Conservation (phyloP, 176 grass and related monocot genomes). For the Oryza meridionalis region DNA sequence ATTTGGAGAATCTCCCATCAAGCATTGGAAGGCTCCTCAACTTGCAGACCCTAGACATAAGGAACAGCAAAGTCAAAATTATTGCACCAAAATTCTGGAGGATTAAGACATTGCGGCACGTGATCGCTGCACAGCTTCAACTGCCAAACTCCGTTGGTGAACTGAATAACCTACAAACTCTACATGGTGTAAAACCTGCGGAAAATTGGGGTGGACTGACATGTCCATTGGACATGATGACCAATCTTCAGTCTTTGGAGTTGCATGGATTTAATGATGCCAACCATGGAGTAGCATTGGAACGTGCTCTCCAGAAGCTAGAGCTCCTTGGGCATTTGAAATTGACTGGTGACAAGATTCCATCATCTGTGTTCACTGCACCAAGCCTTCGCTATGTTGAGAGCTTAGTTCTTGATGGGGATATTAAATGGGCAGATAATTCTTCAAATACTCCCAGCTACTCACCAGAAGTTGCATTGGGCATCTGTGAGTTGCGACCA, state of each 20-base stretch:
- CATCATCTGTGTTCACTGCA: conserved; percentile 13
- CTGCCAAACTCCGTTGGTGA: neutral
- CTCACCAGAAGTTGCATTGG: no score
- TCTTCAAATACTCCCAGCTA: no score
- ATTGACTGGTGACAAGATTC: neutral
- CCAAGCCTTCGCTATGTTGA: neutral
- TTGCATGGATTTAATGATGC: neutral
- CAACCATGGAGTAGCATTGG: neutral
- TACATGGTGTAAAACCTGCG: neutral
- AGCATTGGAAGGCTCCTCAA: conserved; percentile 26
- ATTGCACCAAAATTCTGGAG: conserved; percentile 22
- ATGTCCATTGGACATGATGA: conserved; percentile 4
- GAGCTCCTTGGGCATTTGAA: neutral
- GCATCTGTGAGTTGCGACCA: no score
- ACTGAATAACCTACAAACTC: conserved; percentile 28
- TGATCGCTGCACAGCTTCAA: neutral
- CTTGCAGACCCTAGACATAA: conserved; percentile 41
- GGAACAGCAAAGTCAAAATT: neutral
- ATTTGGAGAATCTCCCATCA: neutral
- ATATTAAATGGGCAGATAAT: no score
- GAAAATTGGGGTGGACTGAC: neutral
- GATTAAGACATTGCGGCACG: conserved; percentile 12
- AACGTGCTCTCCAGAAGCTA: neutral
- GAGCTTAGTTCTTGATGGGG: neutral
- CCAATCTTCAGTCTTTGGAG: conserved; percentile 29